Evolutionary conservation across 2,329 filamentous ascomycete species (phyloP).

Genomic region (Fusarium buxicola): DNA sequence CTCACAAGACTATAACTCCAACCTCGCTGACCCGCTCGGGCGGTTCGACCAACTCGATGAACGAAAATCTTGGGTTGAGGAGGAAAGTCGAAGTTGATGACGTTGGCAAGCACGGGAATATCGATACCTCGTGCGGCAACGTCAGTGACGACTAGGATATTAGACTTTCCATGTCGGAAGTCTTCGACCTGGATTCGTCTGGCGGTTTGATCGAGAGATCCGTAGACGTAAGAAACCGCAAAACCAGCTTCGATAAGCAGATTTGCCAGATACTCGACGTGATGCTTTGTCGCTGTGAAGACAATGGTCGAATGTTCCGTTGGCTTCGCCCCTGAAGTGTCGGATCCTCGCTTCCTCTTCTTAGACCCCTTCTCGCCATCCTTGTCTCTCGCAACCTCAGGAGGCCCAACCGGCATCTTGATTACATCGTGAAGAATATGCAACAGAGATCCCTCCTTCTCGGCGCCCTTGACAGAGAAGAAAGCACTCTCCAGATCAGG

Average conservation of each 20-base stretch:
- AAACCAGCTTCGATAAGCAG: constrained; percentile 87
- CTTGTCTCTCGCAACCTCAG: constrained; percentile 61
- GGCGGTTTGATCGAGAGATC: constrained; percentile 92
- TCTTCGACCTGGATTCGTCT: constrained; percentile 92
- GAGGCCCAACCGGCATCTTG: constrained; percentile 82
- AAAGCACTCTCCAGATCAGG: constrained; percentile 96
- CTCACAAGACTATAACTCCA: constrained; percentile 96
- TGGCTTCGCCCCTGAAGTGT: constrained; percentile 71
- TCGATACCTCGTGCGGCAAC: constrained; percentile 97
- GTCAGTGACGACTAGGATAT: constrained; percentile 95
- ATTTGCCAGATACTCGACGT: constrained; percentile 90
- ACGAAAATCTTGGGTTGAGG: constrained; percentile 97
- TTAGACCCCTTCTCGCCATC: constrained; percentile 63
- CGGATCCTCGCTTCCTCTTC: constrained; percentile 76
- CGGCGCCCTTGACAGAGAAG: constrained; percentile 89
- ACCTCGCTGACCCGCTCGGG: constrained; percentile 89
- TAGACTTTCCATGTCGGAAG: constrained; percentile 85
- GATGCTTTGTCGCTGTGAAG: constrained; percentile 95
- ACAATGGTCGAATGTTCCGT: constrained; percentile 94
- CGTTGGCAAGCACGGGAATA: constrained; percentile 94
- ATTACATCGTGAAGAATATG: constrained; percentile 93
- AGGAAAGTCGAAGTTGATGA: constrained; percentile 99
- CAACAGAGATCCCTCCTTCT: constrained; percentile 93
- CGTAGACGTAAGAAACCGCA: constrained; percentile 93
- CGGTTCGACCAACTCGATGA: constrained; percentile 94